Base-by-base conservation (phyloP, 345 rosid genomes). In the Physaria fendleri region DNA sequence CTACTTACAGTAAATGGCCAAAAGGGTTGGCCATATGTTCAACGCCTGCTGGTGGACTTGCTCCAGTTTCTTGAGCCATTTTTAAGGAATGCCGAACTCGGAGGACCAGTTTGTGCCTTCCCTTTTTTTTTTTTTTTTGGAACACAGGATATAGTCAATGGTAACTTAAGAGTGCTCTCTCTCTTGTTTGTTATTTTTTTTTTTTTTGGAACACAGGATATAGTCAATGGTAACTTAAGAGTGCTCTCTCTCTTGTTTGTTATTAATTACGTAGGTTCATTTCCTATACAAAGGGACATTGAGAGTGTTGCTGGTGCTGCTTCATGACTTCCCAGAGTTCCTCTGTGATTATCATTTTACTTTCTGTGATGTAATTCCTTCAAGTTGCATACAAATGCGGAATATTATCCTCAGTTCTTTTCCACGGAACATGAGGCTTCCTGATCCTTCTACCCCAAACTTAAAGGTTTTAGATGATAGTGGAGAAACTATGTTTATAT, bases 321-420 rank as follows among this genome's bases (percentile, higher is more conserved):
- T 93, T 51, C 99, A 93, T 62, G 99, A 93, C 81, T 93, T 93
- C 64, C 97, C 99, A 0, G 99, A 93, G 76, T 93, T 93, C 71
- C 83, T 93, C 13, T 93, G 99, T 58, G 97, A 85, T 76, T 93
- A 82, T 80, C 97, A 93, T 81, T 87, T 93, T 75, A 85, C 90
- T 24, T 93, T 89, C 71, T 93, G 97, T 74, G 96, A 93, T 73
- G 94, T 93, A 76, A 89, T 93, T 71, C 99, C 99, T 65, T 88
- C 97, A 41, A 93, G 95, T 75, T 93, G 97, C 84, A 85, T 93
- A 66, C 99, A 93, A 71, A 87, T 93, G 96, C 92, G 99, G 23
- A 90, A 93, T 68, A 87, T 93, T 43, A 82, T 93, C 56, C 94
- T 93, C 33, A 87, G 97, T 72, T 95, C 95, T 27, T 93, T 89